Percentiles rank a stretch among this genome's conserved stretches.
phyloP scores from a whole-genome alignment of 2,329 filamentous ascomycete genomes.

The Didymella lethalis region DNA sequence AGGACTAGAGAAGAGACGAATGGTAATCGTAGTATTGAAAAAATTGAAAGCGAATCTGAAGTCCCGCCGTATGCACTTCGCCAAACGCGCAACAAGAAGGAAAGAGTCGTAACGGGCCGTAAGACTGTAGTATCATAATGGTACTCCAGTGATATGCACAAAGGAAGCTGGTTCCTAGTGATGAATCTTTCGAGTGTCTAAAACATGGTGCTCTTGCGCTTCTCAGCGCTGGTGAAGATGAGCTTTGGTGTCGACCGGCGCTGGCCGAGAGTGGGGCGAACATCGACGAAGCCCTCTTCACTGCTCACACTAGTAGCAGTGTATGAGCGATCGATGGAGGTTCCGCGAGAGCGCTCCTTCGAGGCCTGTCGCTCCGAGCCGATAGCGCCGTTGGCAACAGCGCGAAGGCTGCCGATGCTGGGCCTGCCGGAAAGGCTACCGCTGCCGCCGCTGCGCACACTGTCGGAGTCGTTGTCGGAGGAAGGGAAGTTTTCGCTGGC shows the following conservation, averaged over 20 bases:
- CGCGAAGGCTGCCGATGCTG: conserved; percentile 77
- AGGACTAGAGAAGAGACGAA: conserved; percentile 41
- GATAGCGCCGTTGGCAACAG: conserved; percentile 82
- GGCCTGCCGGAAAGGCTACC: conserved; percentile 81
- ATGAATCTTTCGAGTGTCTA: conserved; percentile 50
- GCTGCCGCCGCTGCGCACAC: conserved; percentile 69
- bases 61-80: conserved; percentile 35
- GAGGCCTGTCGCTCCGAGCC: conserved; percentile 79
- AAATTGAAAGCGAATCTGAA: conserved; percentile 30
- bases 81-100: conserved; percentile 36
- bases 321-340: conserved; percentile 54
- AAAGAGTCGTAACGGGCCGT: conserved; percentile 51
- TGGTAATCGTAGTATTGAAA: conserved; percentile 38
- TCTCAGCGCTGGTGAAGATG: conserved; percentile 86
- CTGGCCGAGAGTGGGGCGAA: conserved; percentile 62
- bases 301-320: conserved; percentile 72
- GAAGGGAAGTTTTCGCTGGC: conserved; percentile 84
- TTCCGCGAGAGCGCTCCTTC: conserved; percentile 49
- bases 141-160: conserved; percentile 50
- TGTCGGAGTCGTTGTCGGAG: conserved; percentile 68
- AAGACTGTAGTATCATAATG: conserved; percentile 38
- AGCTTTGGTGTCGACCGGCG: conserved; percentile 86
- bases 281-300: conserved; percentile 65
- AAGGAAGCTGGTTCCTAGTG: conserved; percentile 31
- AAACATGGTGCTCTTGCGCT: conserved; percentile 78